Evolutionary conservation across 768 basidiomycete species (phyloP), one percentile per base, ranked within the genome.

Genomic region (Arthromyces matolae): DNA sequence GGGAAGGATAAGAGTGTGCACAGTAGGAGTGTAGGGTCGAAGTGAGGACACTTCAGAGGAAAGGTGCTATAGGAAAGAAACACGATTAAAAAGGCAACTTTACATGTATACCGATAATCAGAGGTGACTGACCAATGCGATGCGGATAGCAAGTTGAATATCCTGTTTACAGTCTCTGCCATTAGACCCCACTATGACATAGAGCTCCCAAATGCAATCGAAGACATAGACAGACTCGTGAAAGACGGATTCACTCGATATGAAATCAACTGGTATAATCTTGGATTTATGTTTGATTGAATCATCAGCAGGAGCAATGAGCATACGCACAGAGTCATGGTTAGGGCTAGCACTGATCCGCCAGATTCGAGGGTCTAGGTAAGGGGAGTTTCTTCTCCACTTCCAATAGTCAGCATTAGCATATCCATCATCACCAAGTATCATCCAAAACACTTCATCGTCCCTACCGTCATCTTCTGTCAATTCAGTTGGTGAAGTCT

Each of bases 381-480:
- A 59, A 33, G 60, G 45, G n/a, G 68, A 63, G 14, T 56, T 61
- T 20, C 64, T 64, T 56, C 84, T 76, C 86, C 88, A 93, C 59
- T 63, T 77, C 90, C 90, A 93, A 62, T 91, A 85, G 54, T 91
- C 80, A 1, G 90, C 90, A 34, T 77, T 81, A 3, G 88, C 88
- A 60, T 83, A 90, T 2, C 77, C 76, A 2, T 80, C 75, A 19
- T 87, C 79, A n/a, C 89, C 89, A 3, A 92, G 71, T 29, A 87
- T 77, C 80, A 88, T 83, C 86, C 90, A 90, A 60, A 93, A 90
- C 78, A 90, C 81, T 50, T 89, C 86, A 45, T 89, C 84, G 19
- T 65, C 58, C 32, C 84, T 83, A 43, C 73, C 75, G 55, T 79
- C 77, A n/a, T 80, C 79, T 56, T 92, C 87, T 1, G 64, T 51